These are phyloP conservation scores for Blastobotrys capitulatus DNA, from an alignment of 1,139 yeast genomes.

Conservation along the genomic window DNA sequence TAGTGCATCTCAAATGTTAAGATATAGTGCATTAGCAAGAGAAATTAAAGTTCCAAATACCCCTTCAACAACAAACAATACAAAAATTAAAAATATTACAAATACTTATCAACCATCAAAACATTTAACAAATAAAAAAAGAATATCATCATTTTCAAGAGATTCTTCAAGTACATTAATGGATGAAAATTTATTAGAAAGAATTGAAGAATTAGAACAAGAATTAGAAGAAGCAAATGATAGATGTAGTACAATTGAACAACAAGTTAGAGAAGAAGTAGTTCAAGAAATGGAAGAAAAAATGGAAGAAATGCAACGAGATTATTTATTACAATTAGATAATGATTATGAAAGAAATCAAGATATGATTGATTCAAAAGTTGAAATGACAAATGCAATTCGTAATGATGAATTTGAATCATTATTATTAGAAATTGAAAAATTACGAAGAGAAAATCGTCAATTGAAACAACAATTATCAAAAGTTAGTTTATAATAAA, in stretches of 20 bases:
- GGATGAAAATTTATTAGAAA: conserved; percentile 5
- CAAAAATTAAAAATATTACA: background rate
- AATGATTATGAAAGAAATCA: conserved; percentile 25
- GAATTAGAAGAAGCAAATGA: conserved; percentile 23
- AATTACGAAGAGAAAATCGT: conserved; percentile 13
- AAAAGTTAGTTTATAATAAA: background rate
- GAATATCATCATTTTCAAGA: conserved; percentile 4
- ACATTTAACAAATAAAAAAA: conserved; percentile 2
- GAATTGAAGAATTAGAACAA: conserved; percentile 23
- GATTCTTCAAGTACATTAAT: conserved; percentile 13
- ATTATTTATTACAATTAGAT: conserved; percentile 26
- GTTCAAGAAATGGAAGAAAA: conserved; percentile 31
- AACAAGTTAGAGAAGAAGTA: conserved; percentile 32
- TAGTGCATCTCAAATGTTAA: conserved; percentile 45
- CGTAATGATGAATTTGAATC: conserved; percentile 10
- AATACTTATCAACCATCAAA: background rate
- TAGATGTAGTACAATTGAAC: conserved; percentile 26
- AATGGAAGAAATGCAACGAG: conserved; percentile 28
- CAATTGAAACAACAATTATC: conserved; percentile 3
- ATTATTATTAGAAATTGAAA: conserved; percentile 15
- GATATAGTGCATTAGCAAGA: conserved; percentile 38
- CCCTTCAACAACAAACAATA: conserved; percentile 18
- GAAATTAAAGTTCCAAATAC: conserved; percentile 24
- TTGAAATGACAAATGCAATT: conserved; percentile 18
- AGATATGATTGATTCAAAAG: conserved; percentile 22